Evolutionary conservation across 129 eudicot species (phyloP), one percentile per base, ranked within the genome.

Genomic region (Escallonia herrerae): DNA sequence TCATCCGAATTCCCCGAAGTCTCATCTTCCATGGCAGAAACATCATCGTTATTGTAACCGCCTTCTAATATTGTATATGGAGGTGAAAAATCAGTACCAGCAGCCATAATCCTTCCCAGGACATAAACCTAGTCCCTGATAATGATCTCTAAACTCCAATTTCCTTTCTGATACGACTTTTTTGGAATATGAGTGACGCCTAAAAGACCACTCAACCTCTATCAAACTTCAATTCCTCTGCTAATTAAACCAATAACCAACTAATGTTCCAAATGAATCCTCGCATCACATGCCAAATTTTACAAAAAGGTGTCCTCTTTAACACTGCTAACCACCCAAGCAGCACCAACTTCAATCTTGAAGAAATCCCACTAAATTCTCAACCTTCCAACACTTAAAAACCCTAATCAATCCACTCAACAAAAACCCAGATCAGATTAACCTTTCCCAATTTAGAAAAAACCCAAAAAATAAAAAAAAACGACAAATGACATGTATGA

Each of bases 81-180:
- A 2, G 76, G 80, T 13, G 94, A 75, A 61, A 78, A 76, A 73
- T 84, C 89, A 2, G 91, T 64, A 52, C 85, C 84, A 13, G 95
- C 89, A 62, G 97, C 95, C 97, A 90, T 90, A 51, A 40, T 72
- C 60, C 67, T 67, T 52, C 41, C 38, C 46, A 56, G 49, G 47
- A 59, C 74, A 82, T 78, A 61, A 75, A 75, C 58, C 37, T 6
- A 22, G 5, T 22, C 14, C 11, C 79, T 69, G 15, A 40, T 12
- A 40, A 71, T 60, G 47, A 70, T 58, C 60, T 55, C 11, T 22
- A 7, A 54, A 37, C 60, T 65, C 3, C 52, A 73, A 69, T 22
- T 22, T 22, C 33, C 33, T 22, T 22, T 22, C 33, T 22, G 2
- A 6, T 40, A 45, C 45, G 39, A 57, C 46, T 55, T 52, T 60